Conservation (phyloP, 768 basidiomycete species). For the Lyophyllum decastes region DNA sequence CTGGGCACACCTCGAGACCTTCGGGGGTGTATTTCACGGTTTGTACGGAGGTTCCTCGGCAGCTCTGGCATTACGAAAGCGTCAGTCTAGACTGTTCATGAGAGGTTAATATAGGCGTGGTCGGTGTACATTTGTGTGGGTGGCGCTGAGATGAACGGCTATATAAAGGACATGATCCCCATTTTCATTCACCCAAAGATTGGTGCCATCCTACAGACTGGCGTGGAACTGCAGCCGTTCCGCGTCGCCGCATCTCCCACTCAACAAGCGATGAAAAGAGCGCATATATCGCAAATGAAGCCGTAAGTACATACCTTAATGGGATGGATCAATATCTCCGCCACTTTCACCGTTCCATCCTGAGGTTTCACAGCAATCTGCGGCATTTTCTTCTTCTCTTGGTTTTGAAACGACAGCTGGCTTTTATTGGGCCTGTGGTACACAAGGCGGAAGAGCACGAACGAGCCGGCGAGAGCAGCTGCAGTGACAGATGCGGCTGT, state of each 20-base stretch:
- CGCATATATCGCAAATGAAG: not conserved
- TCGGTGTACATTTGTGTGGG: too few species aligned
- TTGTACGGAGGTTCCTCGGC: slow-evolving; percentile 64
- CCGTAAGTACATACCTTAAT: slow-evolving; percentile 52
- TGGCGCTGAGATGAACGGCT: not conserved
- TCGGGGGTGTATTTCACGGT: slow-evolving; percentile 56
- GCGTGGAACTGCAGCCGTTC: not conserved
- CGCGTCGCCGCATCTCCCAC: not conserved
- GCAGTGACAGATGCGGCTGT: not conserved
- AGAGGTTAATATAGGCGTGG: too few species aligned
- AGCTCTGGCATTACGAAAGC: slow-evolving; percentile 50
- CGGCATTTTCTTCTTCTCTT: not conserved
- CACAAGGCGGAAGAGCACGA: slow-evolving; percentile 10
- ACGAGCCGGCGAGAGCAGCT: slow-evolving; percentile 2
- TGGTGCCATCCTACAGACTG: not conserved
- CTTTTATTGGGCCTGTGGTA: not conserved
- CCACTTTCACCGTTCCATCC: slow-evolving; percentile 42
- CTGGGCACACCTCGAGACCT: slow-evolving; percentile 60
- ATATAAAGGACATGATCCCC: not conserved
- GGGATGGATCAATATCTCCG: slow-evolving; percentile 65
- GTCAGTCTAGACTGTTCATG: not conserved
- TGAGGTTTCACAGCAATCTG: slow-evolving; percentile 11
- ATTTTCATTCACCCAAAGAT: too few species aligned
- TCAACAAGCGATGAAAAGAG: not conserved
- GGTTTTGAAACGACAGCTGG: not conserved